phyloP scores from a whole-genome alignment of 345 rosid species.

The Eucalyptus sp. region DNA sequence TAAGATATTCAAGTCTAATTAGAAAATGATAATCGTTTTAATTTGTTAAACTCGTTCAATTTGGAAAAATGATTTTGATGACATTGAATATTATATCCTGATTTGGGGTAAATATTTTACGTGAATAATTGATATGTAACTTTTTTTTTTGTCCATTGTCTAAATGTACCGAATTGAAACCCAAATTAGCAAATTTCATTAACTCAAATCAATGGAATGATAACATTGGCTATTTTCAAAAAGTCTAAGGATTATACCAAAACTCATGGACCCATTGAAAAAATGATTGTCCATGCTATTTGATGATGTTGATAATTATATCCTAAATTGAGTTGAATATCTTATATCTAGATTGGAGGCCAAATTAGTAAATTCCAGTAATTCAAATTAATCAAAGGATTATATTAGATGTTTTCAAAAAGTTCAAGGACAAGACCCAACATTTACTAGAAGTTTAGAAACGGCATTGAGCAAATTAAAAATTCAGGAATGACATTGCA shows the following conservation, averaged over 20 bases:
- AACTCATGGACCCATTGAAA: too few species aligned
- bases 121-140: neutral
- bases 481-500: fast-evolving
- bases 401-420: neutral
- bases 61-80: neutral
- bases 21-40: neutral
- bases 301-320: too few species aligned
- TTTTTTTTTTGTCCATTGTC: neutral
- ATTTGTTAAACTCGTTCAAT: neutral
- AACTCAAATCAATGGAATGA: neutral
- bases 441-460: fast-evolving
- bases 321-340: too few species aligned
- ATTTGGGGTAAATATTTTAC: neutral
- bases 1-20: too few species aligned
- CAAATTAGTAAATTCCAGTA: neutral
- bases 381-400: neutral
- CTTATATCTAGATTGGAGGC: neutral
- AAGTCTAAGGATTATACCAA: neutral
- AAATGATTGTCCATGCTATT: too few species aligned
- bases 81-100: fast-evolving
- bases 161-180: neutral
- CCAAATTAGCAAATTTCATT: neutral
- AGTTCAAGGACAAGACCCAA: fast-evolving
- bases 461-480: fast-evolving
- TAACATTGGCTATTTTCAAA: neutral